phyloP scores from a whole-genome alignment of 2,329 filamentous ascomycete genomes.

The Ophiocordyceps polyrhachis-furcata region DNA sequence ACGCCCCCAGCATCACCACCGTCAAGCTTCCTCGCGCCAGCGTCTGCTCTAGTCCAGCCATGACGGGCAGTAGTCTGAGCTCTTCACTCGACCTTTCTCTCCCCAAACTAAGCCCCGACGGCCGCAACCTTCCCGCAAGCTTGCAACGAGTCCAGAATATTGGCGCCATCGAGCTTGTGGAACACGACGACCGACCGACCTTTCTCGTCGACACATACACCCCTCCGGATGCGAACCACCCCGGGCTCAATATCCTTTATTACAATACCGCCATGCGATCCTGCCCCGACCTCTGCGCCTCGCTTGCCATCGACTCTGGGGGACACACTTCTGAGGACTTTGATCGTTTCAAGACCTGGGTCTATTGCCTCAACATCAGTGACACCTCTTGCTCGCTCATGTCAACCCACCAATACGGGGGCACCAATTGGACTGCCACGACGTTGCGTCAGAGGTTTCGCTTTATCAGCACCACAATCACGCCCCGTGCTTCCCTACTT shows the following conservation, averaged over 20 bases:
- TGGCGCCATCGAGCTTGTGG: constrained; percentile 52
- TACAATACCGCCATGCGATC: constrained; percentile 48
- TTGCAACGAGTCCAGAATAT: constrained; percentile 42
- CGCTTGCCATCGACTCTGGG: constrained; percentile 32
- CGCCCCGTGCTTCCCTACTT: constrained; percentile 14
- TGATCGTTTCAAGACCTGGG: constrained; percentile 51
- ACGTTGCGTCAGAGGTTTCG: constrained; percentile 51
- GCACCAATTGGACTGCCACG: constrained; percentile 50
- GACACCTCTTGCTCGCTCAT: constrained; percentile 31
- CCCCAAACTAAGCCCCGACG: constrained; percentile 33
- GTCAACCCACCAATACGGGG: constrained; percentile 41
- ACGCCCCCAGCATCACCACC: constrained; percentile 27
- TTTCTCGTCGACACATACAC: constrained; percentile 55
- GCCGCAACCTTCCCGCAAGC: constrained; percentile 24
- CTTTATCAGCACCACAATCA: constrained; percentile 41
- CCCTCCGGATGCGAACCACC: constrained; percentile 30
- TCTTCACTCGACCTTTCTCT: constrained; percentile 34
- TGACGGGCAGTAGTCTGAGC: constrained; percentile 30
- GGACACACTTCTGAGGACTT: constrained; percentile 29
- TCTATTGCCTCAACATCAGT: constrained; percentile 29
- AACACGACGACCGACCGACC: constrained; percentile 58
- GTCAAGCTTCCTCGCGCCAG: constrained; percentile 36
- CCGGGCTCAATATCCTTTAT: constrained; percentile 43
- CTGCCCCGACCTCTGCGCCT: constrained; percentile 33
- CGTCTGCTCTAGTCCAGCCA: constrained; percentile 27